Conservation (phyloP, 345 rosid genomes). For the Salix dunnii region DNA sequence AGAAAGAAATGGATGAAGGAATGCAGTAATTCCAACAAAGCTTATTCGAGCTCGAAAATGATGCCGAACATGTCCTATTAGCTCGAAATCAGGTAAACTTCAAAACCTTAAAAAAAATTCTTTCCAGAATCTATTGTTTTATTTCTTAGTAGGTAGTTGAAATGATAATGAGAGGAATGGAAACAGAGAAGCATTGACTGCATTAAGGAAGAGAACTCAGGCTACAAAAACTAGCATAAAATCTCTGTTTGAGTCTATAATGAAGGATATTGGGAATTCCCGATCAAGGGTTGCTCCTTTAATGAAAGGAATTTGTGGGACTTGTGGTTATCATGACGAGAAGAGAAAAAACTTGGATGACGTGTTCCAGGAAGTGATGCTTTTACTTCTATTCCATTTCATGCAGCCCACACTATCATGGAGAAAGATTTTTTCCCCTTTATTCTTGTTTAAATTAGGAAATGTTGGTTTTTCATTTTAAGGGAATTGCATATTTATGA, state of each 20-base stretch:
- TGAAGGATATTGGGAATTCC: slow-evolving; percentile 55
- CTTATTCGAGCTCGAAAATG: slow-evolving; percentile 58
- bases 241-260: slow-evolving; percentile 65
- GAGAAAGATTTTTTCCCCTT: slow-evolving; percentile 52
- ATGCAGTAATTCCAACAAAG: slow-evolving; percentile 45
- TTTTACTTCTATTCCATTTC: slow-evolving; percentile 68
- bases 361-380: slow-evolving; percentile 70
- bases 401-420: slow-evolving; percentile 72
- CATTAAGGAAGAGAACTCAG: slow-evolving; percentile 68
- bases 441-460: not conserved
- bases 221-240: slow-evolving; percentile 67
- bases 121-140: not conserved
- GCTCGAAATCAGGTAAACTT: slow-evolving; percentile 52
- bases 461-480: not conserved
- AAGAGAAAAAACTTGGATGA: slow-evolving; percentile 72
- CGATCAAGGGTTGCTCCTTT: slow-evolving; percentile 38
- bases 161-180: slow-evolving; percentile 72
- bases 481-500: not conserved
- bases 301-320: slow-evolving; percentile 74
- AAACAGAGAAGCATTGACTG: slow-evolving; percentile 74
- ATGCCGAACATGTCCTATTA: slow-evolving; percentile 66
- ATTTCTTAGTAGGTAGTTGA: slow-evolving; percentile 50
- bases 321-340: slow-evolving; percentile 70
- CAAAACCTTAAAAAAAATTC: not conserved
- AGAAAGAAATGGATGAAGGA: slow-evolving; percentile 50